These are phyloP conservation scores for Puccinia coronata DNA, from an alignment of 1,284 basidiomycete genomes.

Conservation along the genomic window DNA sequence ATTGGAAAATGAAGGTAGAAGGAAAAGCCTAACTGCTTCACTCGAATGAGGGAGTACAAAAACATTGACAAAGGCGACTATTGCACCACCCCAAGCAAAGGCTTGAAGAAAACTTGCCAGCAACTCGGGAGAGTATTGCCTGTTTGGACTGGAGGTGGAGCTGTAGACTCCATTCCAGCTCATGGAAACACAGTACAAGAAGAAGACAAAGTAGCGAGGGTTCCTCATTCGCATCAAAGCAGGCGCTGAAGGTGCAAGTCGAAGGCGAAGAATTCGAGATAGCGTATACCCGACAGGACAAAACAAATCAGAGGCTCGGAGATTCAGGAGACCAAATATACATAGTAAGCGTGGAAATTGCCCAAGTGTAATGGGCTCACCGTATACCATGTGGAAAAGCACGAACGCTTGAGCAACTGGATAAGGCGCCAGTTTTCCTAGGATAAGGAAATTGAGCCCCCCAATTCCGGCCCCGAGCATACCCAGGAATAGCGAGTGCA, in stretches of 20 bases:
- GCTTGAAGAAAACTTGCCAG: slow-evolving; percentile 58
- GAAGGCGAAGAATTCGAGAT: too few relatives aligned
- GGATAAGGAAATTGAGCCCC: slow-evolving; percentile 57
- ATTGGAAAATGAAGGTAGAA: neutral
- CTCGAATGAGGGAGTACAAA: slow-evolving; percentile 57
- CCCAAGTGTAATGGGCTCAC: slow-evolving; percentile 45
- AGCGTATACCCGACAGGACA: too few relatives aligned
- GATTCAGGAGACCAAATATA: neutral
- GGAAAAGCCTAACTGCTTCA: slow-evolving; percentile 52
- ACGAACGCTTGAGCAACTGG: slow-evolving; percentile 59
- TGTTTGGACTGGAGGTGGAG: slow-evolving; percentile 44
- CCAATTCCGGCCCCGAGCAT: slow-evolving; percentile 56
- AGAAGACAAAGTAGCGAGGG: slow-evolving; percentile 56
- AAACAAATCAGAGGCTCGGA: too few relatives aligned
- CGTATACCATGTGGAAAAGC: slow-evolving; percentile 57
- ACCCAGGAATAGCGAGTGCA: slow-evolving; percentile 52
- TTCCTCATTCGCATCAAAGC: slow-evolving; percentile 55
- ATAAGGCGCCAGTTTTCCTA: slow-evolving; percentile 56
- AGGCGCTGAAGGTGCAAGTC: slow-evolving; percentile 44
- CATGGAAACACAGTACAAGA: slow-evolving; percentile 57
- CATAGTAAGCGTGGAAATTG: neutral
- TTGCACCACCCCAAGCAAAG: slow-evolving; percentile 56
- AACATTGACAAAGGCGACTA: slow-evolving; percentile 58
- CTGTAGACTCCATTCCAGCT: slow-evolving; percentile 58
- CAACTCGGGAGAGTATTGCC: slow-evolving; percentile 54